Evolutionary conservation across 2,329 filamentous ascomycete species (phyloP).

Genomic region (Hymenoscyphus occultus): DNA sequence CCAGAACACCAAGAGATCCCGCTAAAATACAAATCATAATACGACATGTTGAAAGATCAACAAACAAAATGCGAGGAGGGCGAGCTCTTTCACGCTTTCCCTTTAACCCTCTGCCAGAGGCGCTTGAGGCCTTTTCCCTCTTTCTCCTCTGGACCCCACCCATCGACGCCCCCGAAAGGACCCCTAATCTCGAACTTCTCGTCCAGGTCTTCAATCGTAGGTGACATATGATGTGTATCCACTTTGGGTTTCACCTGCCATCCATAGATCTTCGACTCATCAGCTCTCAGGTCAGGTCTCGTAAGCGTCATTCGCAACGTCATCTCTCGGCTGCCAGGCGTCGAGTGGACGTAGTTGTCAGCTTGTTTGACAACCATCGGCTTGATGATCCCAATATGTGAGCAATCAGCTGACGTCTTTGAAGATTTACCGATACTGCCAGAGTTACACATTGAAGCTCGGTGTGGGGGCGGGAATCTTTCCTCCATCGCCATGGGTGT

Average conservation of each 20-base stretch:
- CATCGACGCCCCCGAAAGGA: slow-evolving; percentile 36
- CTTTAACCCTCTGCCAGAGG: slow-evolving; percentile 59
- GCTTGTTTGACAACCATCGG: slow-evolving; percentile 31
- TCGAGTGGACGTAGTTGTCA: slow-evolving; percentile 47
- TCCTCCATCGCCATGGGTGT: slow-evolving; percentile 32
- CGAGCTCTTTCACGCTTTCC: slow-evolving; percentile 26
- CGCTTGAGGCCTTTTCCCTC: slow-evolving; percentile 59
- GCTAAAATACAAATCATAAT: slow-evolving; percentile 8
- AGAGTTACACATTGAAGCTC: neutral
- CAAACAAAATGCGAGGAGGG: neutral
- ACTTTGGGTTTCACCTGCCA: slow-evolving; percentile 52
- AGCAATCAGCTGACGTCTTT: slow-evolving; percentile 42
- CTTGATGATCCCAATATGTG: slow-evolving; percentile 29
- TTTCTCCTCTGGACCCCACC: slow-evolving; percentile 43
- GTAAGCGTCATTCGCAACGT: slow-evolving; percentile 95
- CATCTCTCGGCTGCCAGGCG: slow-evolving; percentile 75
- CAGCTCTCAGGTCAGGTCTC: slow-evolving; percentile 76
- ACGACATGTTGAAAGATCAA: neutral
- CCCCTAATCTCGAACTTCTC: slow-evolving; percentile 47
- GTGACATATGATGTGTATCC: slow-evolving; percentile 43
- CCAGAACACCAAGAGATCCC: neutral
- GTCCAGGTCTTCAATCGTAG: slow-evolving; percentile 54
- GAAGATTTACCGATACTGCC: slow-evolving; percentile 34
- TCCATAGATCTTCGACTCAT: slow-evolving; percentile 69
- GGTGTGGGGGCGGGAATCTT: slow-evolving; percentile 24